Percentiles rank a stretch among this genome's conserved stretches.
These are phyloP conservation scores for Pleurotus ostreatus DNA, from an alignment of 768 basidiomycete genomes.

Conservation along the genomic window DNA sequence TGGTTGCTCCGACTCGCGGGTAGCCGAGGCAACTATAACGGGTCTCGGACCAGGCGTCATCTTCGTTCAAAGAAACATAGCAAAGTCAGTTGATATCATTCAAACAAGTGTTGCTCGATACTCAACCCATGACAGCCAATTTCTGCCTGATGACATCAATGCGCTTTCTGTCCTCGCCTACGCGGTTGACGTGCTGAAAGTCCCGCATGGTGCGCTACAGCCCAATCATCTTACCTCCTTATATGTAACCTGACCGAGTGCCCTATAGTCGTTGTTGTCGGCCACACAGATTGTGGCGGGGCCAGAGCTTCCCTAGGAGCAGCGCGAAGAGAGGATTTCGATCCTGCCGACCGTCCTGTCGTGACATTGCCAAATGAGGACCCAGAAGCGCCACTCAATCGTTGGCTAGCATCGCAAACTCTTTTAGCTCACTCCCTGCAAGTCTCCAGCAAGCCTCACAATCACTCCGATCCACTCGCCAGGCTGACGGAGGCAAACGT, in stretches of 20 bases:
- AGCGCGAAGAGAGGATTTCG: conserved; percentile 16
- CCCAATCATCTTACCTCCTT: conserved; percentile 12
- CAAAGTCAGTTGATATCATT: conserved; percentile 53
- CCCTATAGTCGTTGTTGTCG: conserved; percentile 67
- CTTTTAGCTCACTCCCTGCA: conserved; percentile 30
- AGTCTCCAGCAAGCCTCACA: too few relatives aligned
- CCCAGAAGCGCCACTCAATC: conserved; percentile 47
- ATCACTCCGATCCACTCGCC: too few relatives aligned
- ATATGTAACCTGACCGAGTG: conserved; percentile 8
- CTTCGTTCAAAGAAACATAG: conserved; percentile 85
- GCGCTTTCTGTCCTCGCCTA: conserved; percentile 70
- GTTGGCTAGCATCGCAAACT: conserved; percentile 72
- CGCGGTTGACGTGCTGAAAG: conserved; percentile 65
- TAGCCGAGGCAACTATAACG: conserved; percentile 74
- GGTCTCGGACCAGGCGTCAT: conserved; percentile 72
- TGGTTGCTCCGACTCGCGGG: conserved; percentile 81
- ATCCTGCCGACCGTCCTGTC: neutral
- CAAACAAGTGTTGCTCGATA: neutral
- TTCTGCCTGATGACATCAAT: conserved; percentile 51
- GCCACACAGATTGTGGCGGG: conserved; percentile 84
- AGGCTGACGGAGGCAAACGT: too few relatives aligned
- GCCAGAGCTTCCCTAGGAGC: conserved; percentile 52
- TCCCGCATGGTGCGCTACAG: conserved; percentile 67
- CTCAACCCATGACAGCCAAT: neutral
- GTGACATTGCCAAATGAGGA: conserved; percentile 22